Base-by-base conservation (phyloP, 1,284 basidiomycete genomes). In the Laetiporus sulphureus region DNA sequence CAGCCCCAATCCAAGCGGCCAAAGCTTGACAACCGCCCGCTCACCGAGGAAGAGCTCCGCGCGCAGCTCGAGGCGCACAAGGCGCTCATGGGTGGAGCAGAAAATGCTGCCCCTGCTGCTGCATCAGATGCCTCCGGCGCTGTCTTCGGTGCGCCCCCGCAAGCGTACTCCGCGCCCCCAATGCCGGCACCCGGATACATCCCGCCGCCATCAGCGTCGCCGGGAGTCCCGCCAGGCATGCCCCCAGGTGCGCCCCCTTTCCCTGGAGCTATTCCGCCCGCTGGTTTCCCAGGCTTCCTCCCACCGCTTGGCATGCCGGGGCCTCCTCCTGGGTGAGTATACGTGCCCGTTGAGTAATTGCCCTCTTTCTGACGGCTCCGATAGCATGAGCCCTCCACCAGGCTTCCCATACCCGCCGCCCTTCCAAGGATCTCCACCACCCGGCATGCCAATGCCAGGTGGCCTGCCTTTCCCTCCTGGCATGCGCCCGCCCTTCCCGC, bases 61-160 rank as follows among this genome's bases (percentile, higher is more conserved):
- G 80, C 83, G 0, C 91, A 94, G 60, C 74, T 98, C 2, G 83
- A 81, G 47, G 87, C 91, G 5, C 95, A 98, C 68, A 93, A 88
- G 62, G 84, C 85, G 2, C 72, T 98, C 31, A 97, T 98, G 94
- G 88, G 89, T 23, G 75, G 73, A 2, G 53, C 54, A 3, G 59
- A 60, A 32, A 62, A 68, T 5, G 65, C 69, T 4, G 54, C 61
- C 3, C 54, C 65, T 5, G 45, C 65, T 13, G 63, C 67, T 1
- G 52, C 65, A 13, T 62, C 58, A 39, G 56, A 65, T 4, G 63
- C 62, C 43, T 61, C 66, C 5, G 68, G 77, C 30, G 76, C 72
- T 2, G 80, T 87, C 0, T 86, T 81, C 54, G 76, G 77, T 33
- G 83, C 81, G 11, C 76, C 78, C 3, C 76, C 83, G 0, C 77